phyloP scores from a whole-genome alignment of 345 rosid genomes.

The Gossypium herbaceum region DNA sequence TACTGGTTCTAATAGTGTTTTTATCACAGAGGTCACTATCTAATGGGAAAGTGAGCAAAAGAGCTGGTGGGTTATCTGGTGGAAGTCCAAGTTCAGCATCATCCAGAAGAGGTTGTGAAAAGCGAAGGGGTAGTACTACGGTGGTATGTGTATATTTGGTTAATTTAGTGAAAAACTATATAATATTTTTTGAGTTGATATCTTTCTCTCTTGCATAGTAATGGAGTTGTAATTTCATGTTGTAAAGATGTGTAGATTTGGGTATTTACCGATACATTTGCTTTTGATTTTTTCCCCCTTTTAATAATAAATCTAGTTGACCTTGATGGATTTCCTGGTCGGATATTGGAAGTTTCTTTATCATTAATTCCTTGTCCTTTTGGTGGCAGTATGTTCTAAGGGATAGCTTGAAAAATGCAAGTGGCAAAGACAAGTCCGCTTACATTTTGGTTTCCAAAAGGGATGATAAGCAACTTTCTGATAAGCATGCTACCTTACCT shows the following conservation, averaged over 20 bases:
- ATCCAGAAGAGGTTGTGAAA: conserved; percentile 52
- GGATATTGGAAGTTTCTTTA: background rate
- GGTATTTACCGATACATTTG: background rate
- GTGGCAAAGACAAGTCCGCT: conserved; percentile 49
- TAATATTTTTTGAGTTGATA: background rate
- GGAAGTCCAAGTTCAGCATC: conserved; percentile 43
- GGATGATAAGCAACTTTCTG: conserved; percentile 45
- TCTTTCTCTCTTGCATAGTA: no score
- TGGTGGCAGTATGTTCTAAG: conserved; percentile 55
- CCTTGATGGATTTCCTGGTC: background rate
- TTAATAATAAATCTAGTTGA: background rate
- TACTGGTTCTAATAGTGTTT: conserved; percentile 6
- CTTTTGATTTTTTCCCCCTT: background rate
- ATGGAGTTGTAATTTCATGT: background rate
- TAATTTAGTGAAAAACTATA: background rate
- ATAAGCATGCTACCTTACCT: conserved; percentile 30
- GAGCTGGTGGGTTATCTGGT: conserved; percentile 36
- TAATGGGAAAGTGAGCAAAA: conserved; percentile 43
- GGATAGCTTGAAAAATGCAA: conserved; percentile 36
- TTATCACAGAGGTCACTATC: conserved; percentile 39
- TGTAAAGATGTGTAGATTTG: background rate
- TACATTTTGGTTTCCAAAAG: conserved; percentile 37
- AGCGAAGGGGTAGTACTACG: conserved; percentile 45
- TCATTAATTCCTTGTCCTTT: conserved; percentile 14
- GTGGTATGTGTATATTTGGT: conserved; percentile 31